Evolutionary conservation across 108 stramenopile species (phyloP), one percentile per base, ranked within the genome.

Genomic region (Nitzschia sp.): DNA sequence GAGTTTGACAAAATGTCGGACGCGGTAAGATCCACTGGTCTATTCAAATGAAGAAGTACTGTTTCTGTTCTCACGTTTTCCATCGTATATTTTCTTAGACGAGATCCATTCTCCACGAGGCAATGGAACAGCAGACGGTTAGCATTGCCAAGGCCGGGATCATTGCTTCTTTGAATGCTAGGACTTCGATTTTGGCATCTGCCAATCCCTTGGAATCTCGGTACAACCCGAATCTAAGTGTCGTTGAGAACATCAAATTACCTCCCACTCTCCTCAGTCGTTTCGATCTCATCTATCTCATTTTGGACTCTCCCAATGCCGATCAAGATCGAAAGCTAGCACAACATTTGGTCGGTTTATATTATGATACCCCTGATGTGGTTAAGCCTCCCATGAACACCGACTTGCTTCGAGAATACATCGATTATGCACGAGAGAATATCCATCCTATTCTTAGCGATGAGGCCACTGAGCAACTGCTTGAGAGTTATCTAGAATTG

Each of bases 61-160:
- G 9, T 2, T 52, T 53, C 29, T 32, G 1, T 34, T 29, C 60
- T 31, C 6, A 58, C 56, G 6, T 58, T 13, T n/a, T 28, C 6
- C 4, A 31, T 61, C 60, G 6, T 31, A 58, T 23, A 8, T 9
- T 55, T 38, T 50, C 45, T 44, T 45, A 69, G 68, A 98, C 98
- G 1, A 88, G 99, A 38, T 94, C 97, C 8, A 92, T 99, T 63
- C 91, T 99, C 1, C 99, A 99, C 84, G 99, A 99, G 81, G 98
- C 97, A 22, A 98, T 99, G 98, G 99, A 99, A 81, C 99, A 99
- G 72, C 99, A 99, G 77, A 99, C 98, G 15, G 96, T 99, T 1
- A 91, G 89, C 23, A 93, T 99, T 32, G 98, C 99, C 27, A 98
- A 99, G 75, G 98, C 99, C 27, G 99, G 99, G 1, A 98, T 99